Conservation (phyloP, 225 moss, liverwort and hornwort genomes). For the Anthoceros angustus region DNA sequence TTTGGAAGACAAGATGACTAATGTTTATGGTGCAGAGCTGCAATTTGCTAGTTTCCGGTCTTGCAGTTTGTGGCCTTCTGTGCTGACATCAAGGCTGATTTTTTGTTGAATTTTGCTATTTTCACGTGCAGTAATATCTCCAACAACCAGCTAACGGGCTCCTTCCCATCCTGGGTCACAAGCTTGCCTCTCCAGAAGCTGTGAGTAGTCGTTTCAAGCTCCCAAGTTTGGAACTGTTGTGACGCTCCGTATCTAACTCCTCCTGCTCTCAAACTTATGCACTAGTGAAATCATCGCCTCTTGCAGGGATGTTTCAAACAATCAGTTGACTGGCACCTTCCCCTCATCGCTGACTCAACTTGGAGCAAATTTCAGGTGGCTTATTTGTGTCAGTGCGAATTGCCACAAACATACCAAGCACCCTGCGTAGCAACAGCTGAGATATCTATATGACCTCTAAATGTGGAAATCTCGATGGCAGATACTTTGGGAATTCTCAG, state of each 20-base stretch:
- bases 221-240: neutral
- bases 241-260: neutral
- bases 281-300: neutral
- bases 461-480: neutral
- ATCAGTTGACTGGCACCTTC: neutral
- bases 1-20: too few relatives aligned
- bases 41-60: neutral
- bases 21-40: too few relatives aligned
- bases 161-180: neutral
- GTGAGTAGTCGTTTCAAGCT: neutral
- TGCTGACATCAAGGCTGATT: neutral
- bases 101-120: neutral
- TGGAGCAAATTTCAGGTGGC: neutral
- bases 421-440: too few relatives aligned
- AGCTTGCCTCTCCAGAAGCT: neutral
- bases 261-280: neutral
- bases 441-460: too few relatives aligned
- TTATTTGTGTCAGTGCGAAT: too few relatives aligned
- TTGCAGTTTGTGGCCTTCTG: neutral
- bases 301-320: neutral
- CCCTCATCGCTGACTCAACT: neutral
- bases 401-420: too few relatives aligned
- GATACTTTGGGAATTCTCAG: neutral
- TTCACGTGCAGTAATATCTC: neutral
- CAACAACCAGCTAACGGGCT: neutral